Evolutionary conservation across 164 flowering plant species (phyloP).

Genomic region (Santalum album): DNA sequence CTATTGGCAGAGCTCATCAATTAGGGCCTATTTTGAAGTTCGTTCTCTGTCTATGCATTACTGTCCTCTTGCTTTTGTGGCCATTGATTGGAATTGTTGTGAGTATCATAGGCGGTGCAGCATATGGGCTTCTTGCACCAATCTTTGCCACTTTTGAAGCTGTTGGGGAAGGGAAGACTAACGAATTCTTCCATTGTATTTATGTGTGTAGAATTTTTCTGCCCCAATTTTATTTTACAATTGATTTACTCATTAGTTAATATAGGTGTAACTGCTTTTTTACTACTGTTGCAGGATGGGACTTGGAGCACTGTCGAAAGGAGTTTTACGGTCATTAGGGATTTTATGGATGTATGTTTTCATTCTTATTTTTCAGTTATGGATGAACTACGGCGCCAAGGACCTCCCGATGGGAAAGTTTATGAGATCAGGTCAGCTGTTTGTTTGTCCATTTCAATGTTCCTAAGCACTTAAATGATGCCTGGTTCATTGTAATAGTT

Average conservation of each 20-base stretch:
- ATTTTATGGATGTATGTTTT: conserved; percentile 59
- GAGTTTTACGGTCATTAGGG: conserved; percentile 58
- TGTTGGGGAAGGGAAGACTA: conserved; percentile 68
- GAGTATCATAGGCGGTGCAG: conserved; percentile 58
- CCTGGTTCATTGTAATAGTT: too few relatives aligned
- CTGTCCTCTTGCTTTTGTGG: conserved; percentile 51
- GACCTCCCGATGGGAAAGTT: conserved; percentile 35
- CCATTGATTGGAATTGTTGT: conserved; percentile 54
- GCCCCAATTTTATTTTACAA: not conserved
- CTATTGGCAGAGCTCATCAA: conserved; percentile 47
- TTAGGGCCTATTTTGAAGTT: conserved; percentile 78
- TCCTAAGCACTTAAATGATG: not conserved
- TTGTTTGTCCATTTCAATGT: conserved; percentile 1
- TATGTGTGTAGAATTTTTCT: conserved; percentile 30
- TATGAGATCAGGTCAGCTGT: conserved; percentile 65
- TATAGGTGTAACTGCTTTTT: conserved; percentile 4
- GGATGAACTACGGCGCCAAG: conserved; percentile 53
- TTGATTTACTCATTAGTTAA: not conserved
- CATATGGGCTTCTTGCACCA: conserved; percentile 66
- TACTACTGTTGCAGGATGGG: conserved; percentile 51
- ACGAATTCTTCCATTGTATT: conserved; percentile 55
- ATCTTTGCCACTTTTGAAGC: conserved; percentile 77
- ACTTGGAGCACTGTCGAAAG: conserved; percentile 59
- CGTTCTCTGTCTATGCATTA: conserved; percentile 36
- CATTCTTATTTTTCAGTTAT: conserved; percentile 62